Percentiles rank a stretch among this genome's conserved stretches.
phyloP scores from a whole-genome alignment of 2,329 filamentous ascomycete genomes.

The Trichophyton rubrum region DNA sequence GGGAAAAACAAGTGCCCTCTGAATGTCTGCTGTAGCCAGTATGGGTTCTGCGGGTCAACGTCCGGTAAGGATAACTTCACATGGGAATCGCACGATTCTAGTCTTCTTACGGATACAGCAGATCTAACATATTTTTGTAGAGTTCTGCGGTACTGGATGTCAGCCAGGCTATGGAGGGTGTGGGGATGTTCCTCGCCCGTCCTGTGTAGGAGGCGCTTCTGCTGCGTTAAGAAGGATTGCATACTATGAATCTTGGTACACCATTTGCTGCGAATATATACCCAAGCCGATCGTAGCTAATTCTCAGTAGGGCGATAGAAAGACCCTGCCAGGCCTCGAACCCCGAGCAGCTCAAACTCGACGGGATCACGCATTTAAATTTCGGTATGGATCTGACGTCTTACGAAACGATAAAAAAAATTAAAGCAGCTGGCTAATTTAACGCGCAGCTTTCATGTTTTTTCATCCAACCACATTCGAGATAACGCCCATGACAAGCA shows the following conservation, averaged over 20 bases:
- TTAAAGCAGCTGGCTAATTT: neutral
- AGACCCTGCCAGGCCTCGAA: neutral
- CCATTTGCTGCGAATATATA: neutral
- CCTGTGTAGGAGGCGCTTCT: neutral
- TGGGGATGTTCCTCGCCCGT: neutral
- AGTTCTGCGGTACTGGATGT: neutral
- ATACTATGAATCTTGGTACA: neutral
- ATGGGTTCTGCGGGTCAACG: neutral
- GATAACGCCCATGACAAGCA: neutral
- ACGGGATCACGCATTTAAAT: neutral
- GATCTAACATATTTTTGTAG: neutral
- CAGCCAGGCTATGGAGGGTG: neutral
- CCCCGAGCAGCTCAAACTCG: neutral
- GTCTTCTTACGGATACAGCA: neutral
- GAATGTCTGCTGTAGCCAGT: neutral
- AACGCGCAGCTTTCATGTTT: conserved; percentile 25
- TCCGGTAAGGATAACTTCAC: neutral
- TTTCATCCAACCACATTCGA: conserved; percentile 25
- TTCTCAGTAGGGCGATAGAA: neutral
- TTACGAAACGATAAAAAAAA: neutral
- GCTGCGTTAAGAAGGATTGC: neutral
- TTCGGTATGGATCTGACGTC: neutral
- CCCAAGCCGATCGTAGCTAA: neutral
- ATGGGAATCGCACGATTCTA: neutral
- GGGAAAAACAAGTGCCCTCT: neutral